These are phyloP conservation scores for Lasiodiplodia citricola DNA, from an alignment of 2,329 filamentous ascomycete species.

Conservation along the genomic window DNA sequence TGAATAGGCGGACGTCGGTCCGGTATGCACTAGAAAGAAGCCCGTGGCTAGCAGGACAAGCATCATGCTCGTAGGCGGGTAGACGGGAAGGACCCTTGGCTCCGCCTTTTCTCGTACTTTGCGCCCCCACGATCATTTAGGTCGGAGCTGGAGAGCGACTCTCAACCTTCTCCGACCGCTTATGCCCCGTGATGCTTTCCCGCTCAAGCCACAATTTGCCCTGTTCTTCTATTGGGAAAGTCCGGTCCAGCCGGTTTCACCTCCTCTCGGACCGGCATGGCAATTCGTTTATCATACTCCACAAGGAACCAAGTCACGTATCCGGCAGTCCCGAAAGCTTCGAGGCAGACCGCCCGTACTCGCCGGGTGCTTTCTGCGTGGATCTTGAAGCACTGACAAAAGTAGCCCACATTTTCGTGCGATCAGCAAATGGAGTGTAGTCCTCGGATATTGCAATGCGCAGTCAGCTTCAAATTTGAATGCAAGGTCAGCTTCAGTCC, in stretches of 20 bases:
- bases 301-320: background rate
- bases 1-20: background rate
- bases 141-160: background rate
- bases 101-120: background rate
- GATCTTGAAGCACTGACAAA: background rate
- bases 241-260: too few relatives aligned
- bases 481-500: too few relatives aligned
- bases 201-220: background rate
- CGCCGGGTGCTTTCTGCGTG: background rate
- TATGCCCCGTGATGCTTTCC: too few relatives aligned
- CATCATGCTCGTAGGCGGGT: conserved; percentile 5
- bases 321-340: background rate
- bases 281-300: background rate
- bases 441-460: background rate
- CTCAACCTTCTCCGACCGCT: background rate
- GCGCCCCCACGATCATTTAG: background rate
- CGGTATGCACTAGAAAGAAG: background rate
- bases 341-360: background rate
- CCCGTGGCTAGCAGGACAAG: background rate
- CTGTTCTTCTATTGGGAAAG: background rate
- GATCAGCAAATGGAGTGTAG: background rate
- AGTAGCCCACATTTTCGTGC: background rate
- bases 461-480: too few relatives aligned
- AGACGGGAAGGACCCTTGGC: background rate
- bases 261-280: background rate